Evolutionary conservation across 2,329 filamentous ascomycete species (phyloP).

Genomic region (Alternaria panax): DNA sequence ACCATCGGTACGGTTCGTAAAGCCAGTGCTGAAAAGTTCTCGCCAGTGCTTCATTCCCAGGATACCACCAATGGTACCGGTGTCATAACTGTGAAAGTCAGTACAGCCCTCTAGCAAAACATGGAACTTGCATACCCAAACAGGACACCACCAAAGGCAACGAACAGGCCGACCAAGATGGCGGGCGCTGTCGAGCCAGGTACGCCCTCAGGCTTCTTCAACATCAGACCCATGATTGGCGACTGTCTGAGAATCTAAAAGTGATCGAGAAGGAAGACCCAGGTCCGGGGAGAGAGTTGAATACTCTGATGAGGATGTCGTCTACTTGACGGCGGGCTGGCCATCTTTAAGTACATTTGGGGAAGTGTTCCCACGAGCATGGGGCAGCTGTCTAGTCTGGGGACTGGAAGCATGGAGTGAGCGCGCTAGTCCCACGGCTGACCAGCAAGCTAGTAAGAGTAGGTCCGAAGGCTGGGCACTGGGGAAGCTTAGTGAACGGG

Average conservation of each 20-base stretch:
- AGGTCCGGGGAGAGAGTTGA: conserved; percentile 5
- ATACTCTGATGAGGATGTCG: conserved; percentile 16
- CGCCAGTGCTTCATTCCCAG: conserved; percentile 74
- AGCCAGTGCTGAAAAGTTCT: conserved; percentile 63
- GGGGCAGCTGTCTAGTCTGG: conserved; percentile 25
- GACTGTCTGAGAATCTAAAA: conserved; percentile 13
- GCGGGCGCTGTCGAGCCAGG: conserved; percentile 61
- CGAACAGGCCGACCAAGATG: conserved; percentile 53
- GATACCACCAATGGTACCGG: conserved; percentile 63
- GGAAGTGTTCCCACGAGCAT: conserved; percentile 21
- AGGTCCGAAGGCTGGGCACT: conserved; percentile 25
- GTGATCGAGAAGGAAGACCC: conserved; percentile 7
- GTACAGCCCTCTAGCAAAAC: background rate
- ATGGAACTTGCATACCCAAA: conserved; percentile 43
- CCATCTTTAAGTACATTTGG: conserved; percentile 33
- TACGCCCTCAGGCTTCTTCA: conserved; percentile 76
- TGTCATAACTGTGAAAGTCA: conserved; percentile 45
- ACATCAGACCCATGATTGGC: conserved; percentile 45
- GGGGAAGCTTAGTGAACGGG: conserved; percentile 12
- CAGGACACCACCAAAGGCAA: conserved; percentile 56
- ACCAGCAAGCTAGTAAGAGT: conserved; percentile 19
- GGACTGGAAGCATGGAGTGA: conserved; percentile 34
- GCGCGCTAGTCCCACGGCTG: conserved; percentile 25
- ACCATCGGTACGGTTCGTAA: conserved; percentile 50
- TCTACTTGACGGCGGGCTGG: conserved; percentile 13